Conservation (phyloP, 1,139 yeast species). For the Debaryomyces coudertii region DNA sequence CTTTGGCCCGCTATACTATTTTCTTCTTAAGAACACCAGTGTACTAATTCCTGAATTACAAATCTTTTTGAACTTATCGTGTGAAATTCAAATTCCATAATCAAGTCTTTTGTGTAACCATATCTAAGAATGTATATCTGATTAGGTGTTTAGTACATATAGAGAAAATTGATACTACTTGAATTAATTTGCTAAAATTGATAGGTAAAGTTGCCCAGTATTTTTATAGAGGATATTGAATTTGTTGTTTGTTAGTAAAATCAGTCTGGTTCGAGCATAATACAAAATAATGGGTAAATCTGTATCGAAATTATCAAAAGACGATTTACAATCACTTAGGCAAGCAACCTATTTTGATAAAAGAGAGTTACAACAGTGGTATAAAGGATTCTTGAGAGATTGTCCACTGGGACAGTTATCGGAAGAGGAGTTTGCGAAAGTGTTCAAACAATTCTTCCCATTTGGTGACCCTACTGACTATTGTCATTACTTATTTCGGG, state of each 20-base stretch:
- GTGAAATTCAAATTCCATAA: not conserved
- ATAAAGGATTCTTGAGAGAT: slow-evolving; percentile 90
- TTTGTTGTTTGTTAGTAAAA: not conserved
- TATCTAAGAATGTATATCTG: not conserved
- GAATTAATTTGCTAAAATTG: not conserved
- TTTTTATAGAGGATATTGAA: not conserved
- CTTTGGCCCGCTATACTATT: not conserved
- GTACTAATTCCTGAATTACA: not conserved
- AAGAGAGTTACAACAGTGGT: slow-evolving; percentile 97
- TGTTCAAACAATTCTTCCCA: slow-evolving; percentile 95
- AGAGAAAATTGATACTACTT: not conserved
- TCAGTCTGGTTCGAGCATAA: not conserved
- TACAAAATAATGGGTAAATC: slow-evolving; percentile 79
- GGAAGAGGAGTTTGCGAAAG: slow-evolving; percentile 85
- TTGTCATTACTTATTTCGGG: slow-evolving; percentile 84
- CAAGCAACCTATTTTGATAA: slow-evolving; percentile 90
- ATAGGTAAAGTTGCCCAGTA: not conserved
- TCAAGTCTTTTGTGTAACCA: slow-evolving; percentile 2
- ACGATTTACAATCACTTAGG: slow-evolving; percentile 81
- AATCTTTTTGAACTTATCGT: not conserved
- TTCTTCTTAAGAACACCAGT: not conserved
- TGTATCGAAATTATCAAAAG: slow-evolving; percentile 88
- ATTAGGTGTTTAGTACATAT: not conserved
- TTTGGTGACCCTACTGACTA: slow-evolving; percentile 96
- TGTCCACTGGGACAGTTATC: slow-evolving; percentile 91